A percentile compares a stretch with the other conserved stretches of the same genome.
Evolutionary conservation across 176 grass and related monocot genomes (phyloP).

Genomic region (Phragmites australis): DNA sequence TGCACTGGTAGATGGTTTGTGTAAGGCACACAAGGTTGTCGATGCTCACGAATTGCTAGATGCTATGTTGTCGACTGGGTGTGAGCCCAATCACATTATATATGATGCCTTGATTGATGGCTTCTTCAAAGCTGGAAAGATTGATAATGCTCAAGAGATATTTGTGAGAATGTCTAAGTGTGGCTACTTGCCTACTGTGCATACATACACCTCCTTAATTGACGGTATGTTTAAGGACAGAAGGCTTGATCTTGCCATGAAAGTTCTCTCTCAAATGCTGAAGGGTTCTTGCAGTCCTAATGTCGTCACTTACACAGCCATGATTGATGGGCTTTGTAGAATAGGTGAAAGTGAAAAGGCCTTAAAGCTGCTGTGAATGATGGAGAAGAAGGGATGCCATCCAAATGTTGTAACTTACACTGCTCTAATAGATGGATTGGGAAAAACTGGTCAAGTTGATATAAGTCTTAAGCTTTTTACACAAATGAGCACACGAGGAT

Average conservation of each 20-base stretch:
- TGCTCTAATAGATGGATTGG: constrained; percentile 85
- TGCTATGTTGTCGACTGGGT: constrained; percentile 68
- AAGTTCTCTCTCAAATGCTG: constrained; percentile 91
- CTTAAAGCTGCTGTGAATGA: constrained; percentile 67
- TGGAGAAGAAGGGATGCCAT: constrained; percentile 83
- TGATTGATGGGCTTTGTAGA: constrained; percentile 93
- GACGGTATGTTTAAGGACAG: constrained; percentile 91
- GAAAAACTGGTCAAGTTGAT: constrained; percentile 74
- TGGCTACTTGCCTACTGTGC: constrained; percentile 80
- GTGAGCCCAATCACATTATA: constrained; percentile 83
- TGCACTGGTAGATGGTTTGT: constrained; percentile 92
- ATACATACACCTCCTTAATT: constrained; percentile 90
- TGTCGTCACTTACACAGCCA: constrained; percentile 92
- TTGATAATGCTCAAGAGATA: constrained; percentile 82
- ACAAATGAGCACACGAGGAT: constrained; percentile 74
- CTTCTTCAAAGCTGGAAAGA: constrained; percentile 83
- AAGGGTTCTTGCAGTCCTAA: constrained; percentile 84
- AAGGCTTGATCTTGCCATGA: constrained; percentile 93
- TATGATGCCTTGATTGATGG: constrained; percentile 94
- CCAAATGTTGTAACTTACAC: constrained; percentile 98
- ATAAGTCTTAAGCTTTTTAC: constrained; percentile 69
- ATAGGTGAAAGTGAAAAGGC: constrained; percentile 80
- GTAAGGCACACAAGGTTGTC: constrained; percentile 84
- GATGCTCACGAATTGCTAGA: constrained; percentile 74
- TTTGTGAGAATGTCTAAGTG: constrained; percentile 79